Base-by-base conservation (phyloP, 169 alveolate genomes). In the Plasmodium cynomolgi region DNA sequence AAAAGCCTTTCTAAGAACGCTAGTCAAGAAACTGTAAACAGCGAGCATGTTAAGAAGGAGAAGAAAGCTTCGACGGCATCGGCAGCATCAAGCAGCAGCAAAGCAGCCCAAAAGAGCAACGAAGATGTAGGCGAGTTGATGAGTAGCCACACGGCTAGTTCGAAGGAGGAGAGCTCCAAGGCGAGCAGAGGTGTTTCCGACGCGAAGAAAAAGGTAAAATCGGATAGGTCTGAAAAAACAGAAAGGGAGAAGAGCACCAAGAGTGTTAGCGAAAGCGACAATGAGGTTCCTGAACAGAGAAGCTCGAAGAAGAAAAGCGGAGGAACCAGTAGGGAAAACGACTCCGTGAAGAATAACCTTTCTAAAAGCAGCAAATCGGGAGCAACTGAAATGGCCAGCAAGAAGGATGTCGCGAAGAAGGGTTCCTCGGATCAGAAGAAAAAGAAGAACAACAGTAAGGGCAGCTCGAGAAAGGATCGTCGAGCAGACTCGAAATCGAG, bases 141-240 rank as follows among this genome's bases (percentile, higher is more conserved):
- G 29, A 81, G 90, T 11, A 81, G 2, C 7, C n/a, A 81, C 39
- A 26, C 58, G 11, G 17, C 50, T 13, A 54, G 26, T 54, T 26
- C 90, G 39, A 81, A 81, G 11, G 90, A 81, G 23, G 84, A 31
- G 33, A 23, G 33, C 33, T n/a, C 84, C 9, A 80, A 23, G 58
- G 26, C 17, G 1, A 80, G 84, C n/a, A 41, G 50, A 44, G 5
- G 84, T 9, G 56, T 31, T n/a, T 0, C 8, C 1, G 41, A 80
- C 0, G 11, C 33, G 13, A 62, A 83, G 58, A 83, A 62, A 34
- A 83, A 83, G 20, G 73, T 23, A 3, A 83, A 82, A 56, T 26
- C 77, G 23, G 80, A 47, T 6, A 72, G 31, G 11, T 2, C 29
- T 6, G n/a, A 15, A 71, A 84, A 39, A 13, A 7, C 17, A 41